Conservation (phyloP, 768 basidiomycete genomes). For the Lactarius evosmus region DNA sequence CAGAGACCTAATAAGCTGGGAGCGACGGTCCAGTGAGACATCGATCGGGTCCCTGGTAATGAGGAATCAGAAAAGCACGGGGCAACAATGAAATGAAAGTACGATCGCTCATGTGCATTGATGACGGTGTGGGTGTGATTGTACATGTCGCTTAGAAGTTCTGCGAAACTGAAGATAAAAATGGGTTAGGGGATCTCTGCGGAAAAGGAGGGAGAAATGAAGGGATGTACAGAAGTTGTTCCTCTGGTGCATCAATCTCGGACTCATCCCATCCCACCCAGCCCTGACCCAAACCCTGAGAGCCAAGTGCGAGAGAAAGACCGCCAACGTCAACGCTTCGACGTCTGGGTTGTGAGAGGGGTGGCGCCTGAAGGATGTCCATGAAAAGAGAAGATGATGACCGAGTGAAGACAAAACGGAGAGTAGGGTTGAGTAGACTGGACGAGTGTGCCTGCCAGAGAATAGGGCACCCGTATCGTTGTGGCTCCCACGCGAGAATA, state of each 20-base stretch:
- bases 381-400: conserved; percentile 12
- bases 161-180: conserved; percentile 54
- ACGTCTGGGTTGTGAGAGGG: conserved; percentile 40
- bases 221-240: conserved; percentile 48
- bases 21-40: conserved; percentile 47
- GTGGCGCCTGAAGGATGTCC: conserved; percentile 18
- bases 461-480: neutral
- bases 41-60: conserved; percentile 31
- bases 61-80: conserved; percentile 11
- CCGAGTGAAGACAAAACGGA: neutral
- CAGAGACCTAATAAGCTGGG: conserved; percentile 61
- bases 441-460: conserved; percentile 2
- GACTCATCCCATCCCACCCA: conserved; percentile 57
- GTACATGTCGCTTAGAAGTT: conserved; percentile 82
- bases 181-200: neutral
- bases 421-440: neutral
- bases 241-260: conserved; percentile 39
- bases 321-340: conserved; percentile 90
- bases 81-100: conserved; percentile 26
- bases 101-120: conserved; percentile 47
- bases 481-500: conserved; percentile 20
- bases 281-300: conserved; percentile 60
- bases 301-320: conserved; percentile 71
- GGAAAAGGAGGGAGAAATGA: neutral
- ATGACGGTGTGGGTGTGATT: conserved; percentile 73